Base-by-base conservation (phyloP, 176 grass and related monocot genomes). In the Calamus simplicifolius region DNA sequence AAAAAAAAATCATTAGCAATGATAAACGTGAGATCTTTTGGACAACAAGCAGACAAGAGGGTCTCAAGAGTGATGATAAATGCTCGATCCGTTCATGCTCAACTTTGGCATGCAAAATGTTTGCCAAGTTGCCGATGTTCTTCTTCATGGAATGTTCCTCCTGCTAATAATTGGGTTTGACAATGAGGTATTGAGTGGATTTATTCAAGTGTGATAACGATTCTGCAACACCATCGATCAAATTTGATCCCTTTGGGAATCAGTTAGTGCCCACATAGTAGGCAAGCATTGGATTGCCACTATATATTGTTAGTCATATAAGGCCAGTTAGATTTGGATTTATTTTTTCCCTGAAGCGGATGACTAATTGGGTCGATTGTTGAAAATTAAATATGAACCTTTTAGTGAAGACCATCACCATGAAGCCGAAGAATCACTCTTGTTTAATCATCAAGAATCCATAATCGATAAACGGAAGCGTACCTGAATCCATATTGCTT, bases 91-190 rank as follows among this genome's bases (percentile, higher is more conserved):
- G 0, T 25, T 87, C 67, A 79, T 79, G 71, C 62, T 83, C 8
- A 88, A 88, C 12, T 68, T n/a, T 88, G 63, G 85, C 79, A 3
- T 88, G 85, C 68, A 72, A 83, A 72, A 83, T 88, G 79, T 88
- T 82, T 13, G 67, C 0, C 79, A 79, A 52, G 73, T 79, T 18
- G 67, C 85, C 0, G 48, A 65, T 49, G 67, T 61, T 7, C 13
- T 59, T 0, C 62, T 64, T 4, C 79, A 82, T 48, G 85, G 53
- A 1, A 73, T 75, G 79, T 82, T 79, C 50, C 57, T 82, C 4
- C 71, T 82, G 0, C 26, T 88, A 23, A 23, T 23, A 23, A 23
- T 23, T 0, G 79, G 62, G 2, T 75, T 63, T 5, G 71, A 68
- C 4, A 63, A 79, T 8, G 79, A 76, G 13, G 21, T 26, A 8